Conservation (phyloP, 2,329 filamentous ascomycete genomes). For the Polychaeton citri region DNA sequence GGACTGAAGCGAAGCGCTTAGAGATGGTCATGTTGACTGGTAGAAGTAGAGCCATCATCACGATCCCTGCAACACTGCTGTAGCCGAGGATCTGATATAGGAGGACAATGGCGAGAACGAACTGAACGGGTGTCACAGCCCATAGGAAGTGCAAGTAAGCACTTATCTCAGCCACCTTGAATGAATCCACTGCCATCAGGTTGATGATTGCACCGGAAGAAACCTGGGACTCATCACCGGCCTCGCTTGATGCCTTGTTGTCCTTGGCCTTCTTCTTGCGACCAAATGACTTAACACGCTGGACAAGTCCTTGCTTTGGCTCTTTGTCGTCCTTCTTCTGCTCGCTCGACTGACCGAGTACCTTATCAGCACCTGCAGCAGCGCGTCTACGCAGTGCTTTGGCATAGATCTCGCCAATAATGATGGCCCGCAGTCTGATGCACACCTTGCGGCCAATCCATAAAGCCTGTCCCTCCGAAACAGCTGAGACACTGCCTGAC, state of each 20-base stretch:
- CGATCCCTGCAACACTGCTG: slow-evolving; percentile 85
- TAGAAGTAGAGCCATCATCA: slow-evolving; percentile 77
- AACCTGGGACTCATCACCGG: slow-evolving; percentile 50
- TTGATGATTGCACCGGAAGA: slow-evolving; percentile 98
- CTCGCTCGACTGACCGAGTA: slow-evolving; percentile 42
- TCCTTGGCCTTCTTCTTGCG: slow-evolving; percentile 45
- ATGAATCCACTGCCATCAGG: slow-evolving; percentile 97
- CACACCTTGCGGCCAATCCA: slow-evolving; percentile 93
- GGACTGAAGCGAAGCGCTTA: slow-evolving; percentile 68
- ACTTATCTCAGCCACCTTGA: slow-evolving; percentile 92
- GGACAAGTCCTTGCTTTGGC: slow-evolving; percentile 28
- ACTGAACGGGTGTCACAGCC: slow-evolving; percentile 78
- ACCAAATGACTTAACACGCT: slow-evolving; percentile 41
- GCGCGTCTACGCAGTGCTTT: slow-evolving; percentile 89
- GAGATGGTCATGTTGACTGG: slow-evolving; percentile 86
- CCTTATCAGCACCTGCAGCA: slow-evolving; percentile 58
- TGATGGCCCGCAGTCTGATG: slow-evolving; percentile 82
- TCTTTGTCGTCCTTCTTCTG: slow-evolving; percentile 33
- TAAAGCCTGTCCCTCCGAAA: slow-evolving; percentile 72
- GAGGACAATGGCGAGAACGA: slow-evolving; percentile 65
- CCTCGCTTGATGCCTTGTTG: slow-evolving; percentile 17
- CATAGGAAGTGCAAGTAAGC: slow-evolving; percentile 95
- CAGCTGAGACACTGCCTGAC: slow-evolving; percentile 66
- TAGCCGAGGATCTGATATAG: slow-evolving; percentile 83
- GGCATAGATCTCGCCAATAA: slow-evolving; percentile 93